A percentile compares a stretch with the other conserved stretches of the same genome.
Conservation (phyloP, 352 stramenopile species). For the Globisporangium splendens region DNA sequence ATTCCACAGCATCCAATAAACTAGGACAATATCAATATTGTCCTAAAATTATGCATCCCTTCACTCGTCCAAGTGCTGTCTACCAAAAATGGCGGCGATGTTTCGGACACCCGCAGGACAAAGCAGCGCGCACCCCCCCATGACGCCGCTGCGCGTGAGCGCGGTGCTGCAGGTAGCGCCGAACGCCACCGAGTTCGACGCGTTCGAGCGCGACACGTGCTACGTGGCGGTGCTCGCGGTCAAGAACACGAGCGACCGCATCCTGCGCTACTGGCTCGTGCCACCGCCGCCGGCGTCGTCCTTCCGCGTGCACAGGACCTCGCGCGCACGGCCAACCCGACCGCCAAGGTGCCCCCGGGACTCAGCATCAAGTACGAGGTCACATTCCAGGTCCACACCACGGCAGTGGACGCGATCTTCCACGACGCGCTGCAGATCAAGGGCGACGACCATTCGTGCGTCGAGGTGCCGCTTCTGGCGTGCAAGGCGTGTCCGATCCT, state of each 20-base stretch:
- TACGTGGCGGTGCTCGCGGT: slow-evolving; percentile 64
- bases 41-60: too few relatives aligned
- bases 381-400: slow-evolving; percentile 34
- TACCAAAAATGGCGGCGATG: too few relatives aligned
- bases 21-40: too few relatives aligned
- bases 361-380: slow-evolving; percentile 65
- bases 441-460: slow-evolving; percentile 47
- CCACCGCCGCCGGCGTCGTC: slow-evolving; percentile 47
- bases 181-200: slow-evolving; percentile 56
- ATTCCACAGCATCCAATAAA: too few relatives aligned
- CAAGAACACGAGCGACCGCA: slow-evolving; percentile 63
- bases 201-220: slow-evolving; percentile 51
- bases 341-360: slow-evolving; percentile 53
- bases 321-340: slow-evolving; percentile 61
- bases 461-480: slow-evolving; percentile 66
- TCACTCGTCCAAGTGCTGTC: too few relatives aligned
- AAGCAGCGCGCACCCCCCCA: not conserved
- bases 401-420: slow-evolving; percentile 30
- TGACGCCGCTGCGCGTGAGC: slow-evolving; percentile 18
- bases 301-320: slow-evolving; percentile 67
- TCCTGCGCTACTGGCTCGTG: slow-evolving; percentile 55
- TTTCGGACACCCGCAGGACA: too few relatives aligned
- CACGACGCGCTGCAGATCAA: slow-evolving; percentile 60
- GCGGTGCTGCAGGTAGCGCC: slow-evolving; percentile 63
- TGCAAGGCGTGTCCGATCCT: slow-evolving; percentile 49